Evolutionary conservation across 73 alveolate species (phyloP).

Genomic region (Paramecium tetraurelia): DNA sequence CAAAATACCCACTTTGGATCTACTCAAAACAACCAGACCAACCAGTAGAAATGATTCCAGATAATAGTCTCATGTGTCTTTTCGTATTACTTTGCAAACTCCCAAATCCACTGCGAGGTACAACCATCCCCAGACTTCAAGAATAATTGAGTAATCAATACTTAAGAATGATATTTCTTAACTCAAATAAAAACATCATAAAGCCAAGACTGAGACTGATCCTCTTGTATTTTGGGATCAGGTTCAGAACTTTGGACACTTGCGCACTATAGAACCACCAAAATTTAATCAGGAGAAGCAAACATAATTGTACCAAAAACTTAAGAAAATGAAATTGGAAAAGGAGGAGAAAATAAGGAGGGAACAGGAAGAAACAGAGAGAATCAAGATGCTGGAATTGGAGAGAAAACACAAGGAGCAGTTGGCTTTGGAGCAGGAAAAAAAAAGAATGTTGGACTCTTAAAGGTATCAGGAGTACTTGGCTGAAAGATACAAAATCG

Average conservation of each 20-base stretch:
- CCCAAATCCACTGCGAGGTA: background rate
- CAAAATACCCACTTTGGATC: slow-evolving; percentile 4
- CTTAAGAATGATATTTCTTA: background rate
- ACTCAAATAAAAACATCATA: background rate
- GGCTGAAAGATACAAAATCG: slow-evolving; percentile 23
- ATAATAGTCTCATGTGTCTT: background rate
- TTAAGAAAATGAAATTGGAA: background rate
- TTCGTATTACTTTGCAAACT: background rate
- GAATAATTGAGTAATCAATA: background rate
- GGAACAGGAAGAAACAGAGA: background rate
- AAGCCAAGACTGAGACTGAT: background rate
- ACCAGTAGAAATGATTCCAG: background rate
- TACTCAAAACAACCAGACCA: background rate
- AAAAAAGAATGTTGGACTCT: background rate
- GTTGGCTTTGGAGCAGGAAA: background rate
- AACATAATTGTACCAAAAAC: background rate
- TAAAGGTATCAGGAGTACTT: background rate
- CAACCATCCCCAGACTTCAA: background rate
- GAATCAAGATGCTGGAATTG: background rate
- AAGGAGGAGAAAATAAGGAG: background rate
- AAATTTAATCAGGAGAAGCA: slow-evolving; percentile 1
- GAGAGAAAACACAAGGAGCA: background rate
- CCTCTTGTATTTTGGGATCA: slow-evolving; percentile 2
- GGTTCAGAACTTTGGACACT: background rate
- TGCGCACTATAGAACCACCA: background rate